Evolutionary conservation across 139 green algal species (phyloP).

Genomic region (Micromonas pusilla): DNA sequence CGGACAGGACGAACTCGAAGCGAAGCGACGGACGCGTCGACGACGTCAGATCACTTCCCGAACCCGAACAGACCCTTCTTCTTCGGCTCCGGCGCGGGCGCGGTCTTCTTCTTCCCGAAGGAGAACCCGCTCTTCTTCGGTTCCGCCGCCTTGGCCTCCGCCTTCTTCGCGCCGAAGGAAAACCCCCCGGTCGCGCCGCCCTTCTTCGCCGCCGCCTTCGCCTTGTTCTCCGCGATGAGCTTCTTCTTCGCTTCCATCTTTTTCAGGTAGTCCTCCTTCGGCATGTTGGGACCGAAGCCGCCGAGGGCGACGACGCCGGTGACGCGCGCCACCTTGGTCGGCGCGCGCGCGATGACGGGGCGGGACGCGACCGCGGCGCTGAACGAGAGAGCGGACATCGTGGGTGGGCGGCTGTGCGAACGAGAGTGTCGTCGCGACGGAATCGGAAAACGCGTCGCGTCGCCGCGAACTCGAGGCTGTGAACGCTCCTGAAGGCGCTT

Average conservation of each 20-base stretch:
- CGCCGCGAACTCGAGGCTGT: no score
- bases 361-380: not conserved
- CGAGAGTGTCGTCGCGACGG: not conserved
- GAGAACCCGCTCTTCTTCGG: constrained; percentile 15
- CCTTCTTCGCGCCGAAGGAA: not conserved
- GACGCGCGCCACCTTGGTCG: not conserved
- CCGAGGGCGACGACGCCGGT: not conserved
- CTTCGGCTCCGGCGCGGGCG: not conserved
- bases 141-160: not conserved
- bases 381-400: not conserved
- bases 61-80: not conserved
- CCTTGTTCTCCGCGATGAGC: constrained; percentile 2
- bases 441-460: not conserved
- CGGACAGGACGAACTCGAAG: no score
- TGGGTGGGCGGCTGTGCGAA: not conserved
- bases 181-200: not conserved
- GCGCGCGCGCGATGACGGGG: not conserved
- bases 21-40: no score
- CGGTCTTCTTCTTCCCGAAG: no score
- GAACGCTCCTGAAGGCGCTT: no score
- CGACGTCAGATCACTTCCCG: not conserved
- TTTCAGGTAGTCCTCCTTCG: not conserved
- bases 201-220: not conserved
- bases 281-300: constrained; percentile 14
- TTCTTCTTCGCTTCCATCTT: not conserved